Evolutionary conservation across 768 basidiomycete species (phyloP).

Genomic region (Ramaria sp.): DNA sequence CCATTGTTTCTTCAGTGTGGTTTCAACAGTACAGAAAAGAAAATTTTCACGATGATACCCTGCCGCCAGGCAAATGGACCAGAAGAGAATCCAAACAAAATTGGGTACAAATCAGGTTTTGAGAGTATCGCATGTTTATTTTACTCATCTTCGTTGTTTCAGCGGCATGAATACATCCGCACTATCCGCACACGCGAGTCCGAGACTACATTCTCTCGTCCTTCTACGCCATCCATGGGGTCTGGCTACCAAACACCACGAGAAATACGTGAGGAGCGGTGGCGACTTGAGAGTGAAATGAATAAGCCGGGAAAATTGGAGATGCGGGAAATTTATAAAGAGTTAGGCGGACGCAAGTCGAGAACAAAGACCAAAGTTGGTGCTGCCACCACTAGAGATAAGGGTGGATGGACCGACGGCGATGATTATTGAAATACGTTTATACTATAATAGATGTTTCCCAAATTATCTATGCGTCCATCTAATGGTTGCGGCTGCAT

Average conservation of each 20-base stretch:
- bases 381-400: constrained; percentile 47
- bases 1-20: constrained; percentile 52
- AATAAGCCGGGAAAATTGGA: constrained; percentile 63
- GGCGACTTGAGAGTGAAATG: constrained; percentile 45
- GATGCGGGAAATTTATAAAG: constrained; percentile 89
- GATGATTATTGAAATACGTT: constrained; percentile 17
- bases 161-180: constrained; percentile 44
- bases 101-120: constrained; percentile 44
- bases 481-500: no score
- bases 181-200: constrained; percentile 28
- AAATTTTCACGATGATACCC: constrained; percentile 69
- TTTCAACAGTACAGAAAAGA: constrained; percentile 86
- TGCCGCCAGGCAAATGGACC: constrained; percentile 83
- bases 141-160: constrained; percentile 7
- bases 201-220: constrained; percentile 25
- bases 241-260: constrained; percentile 70
- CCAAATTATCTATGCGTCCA: no score
- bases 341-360: constrained; percentile 75
- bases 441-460: no score
- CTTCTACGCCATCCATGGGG: constrained; percentile 33
- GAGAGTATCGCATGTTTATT: constrained; percentile 10
- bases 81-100: constrained; percentile 89
- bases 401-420: constrained; percentile 58
- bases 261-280: constrained; percentile 69
- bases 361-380: constrained; percentile 53